phyloP scores from a whole-genome alignment of 495 filamentous ascomycete species.

The Aspergillus saccharolyticus region DNA sequence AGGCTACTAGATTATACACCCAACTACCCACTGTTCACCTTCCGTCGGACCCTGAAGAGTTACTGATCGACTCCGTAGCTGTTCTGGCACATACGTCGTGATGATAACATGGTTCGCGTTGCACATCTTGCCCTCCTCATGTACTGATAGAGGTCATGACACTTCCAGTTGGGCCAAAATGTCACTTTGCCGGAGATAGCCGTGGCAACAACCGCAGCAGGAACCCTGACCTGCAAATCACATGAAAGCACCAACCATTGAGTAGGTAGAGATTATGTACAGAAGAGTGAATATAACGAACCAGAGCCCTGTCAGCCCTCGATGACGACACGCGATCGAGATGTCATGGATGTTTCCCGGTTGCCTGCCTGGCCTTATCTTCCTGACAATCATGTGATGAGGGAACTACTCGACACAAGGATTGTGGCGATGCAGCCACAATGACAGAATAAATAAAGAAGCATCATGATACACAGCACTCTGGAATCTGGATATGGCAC shows the following conservation, averaged over 20 bases:
- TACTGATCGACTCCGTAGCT: no score
- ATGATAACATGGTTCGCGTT: neutral
- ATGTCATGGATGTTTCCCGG: neutral
- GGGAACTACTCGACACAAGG: neutral
- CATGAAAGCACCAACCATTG: neutral
- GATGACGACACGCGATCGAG: slow-evolving; percentile 2
- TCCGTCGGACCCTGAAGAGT: neutral
- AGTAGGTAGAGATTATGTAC: neutral
- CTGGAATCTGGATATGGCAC: neutral
- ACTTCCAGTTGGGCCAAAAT: neutral
- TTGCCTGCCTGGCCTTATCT: neutral
- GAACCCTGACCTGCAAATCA: neutral
- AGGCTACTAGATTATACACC: no score
- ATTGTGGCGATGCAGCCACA: neutral
- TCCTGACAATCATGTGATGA: slow-evolving; percentile 2
- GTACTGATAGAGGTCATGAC: neutral
- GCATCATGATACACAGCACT: neutral
- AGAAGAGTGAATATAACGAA: neutral
- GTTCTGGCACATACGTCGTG: neutral
- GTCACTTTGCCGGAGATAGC: neutral
- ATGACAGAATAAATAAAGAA: neutral
- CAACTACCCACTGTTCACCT: no score
- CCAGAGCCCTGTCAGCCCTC: neutral
- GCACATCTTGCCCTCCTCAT: neutral
- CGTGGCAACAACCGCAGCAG: neutral